A percentile compares a stretch with the other conserved stretches of the same genome.
phyloP scores from a whole-genome alignment of 306 rosid genomes.

The Castanea mollissima region DNA sequence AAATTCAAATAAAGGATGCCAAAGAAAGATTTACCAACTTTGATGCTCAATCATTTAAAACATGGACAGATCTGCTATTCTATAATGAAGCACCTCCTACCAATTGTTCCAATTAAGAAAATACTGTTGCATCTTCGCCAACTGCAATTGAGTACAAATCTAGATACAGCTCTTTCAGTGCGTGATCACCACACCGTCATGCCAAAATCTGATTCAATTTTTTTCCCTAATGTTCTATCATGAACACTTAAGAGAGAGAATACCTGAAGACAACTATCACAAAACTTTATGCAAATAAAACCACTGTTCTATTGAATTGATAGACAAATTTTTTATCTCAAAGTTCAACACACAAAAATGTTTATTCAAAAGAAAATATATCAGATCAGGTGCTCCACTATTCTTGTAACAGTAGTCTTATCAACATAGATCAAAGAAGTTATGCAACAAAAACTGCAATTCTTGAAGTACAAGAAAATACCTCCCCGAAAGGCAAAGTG shows the following conservation, averaged over 20 bases:
- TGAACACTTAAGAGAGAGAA: not conserved
- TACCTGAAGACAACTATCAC: not conserved
- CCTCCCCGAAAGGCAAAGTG: constrained; percentile 94
- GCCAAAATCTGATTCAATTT: too few species aligned
- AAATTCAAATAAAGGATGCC: too few species aligned
- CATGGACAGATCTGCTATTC: too few species aligned
- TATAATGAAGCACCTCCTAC: too few species aligned
- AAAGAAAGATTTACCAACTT: too few species aligned
- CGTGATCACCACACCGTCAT: too few species aligned
- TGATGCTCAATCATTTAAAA: too few species aligned
- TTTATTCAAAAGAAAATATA: constrained; percentile 4
- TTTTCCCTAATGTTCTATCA: too few species aligned
- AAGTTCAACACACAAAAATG: not conserved
- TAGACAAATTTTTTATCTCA: constrained; percentile 1
- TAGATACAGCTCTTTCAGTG: too few species aligned
- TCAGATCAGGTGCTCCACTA: not conserved
- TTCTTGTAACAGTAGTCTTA: not conserved
- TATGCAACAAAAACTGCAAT: constrained; percentile 2
- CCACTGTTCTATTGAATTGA: not conserved
- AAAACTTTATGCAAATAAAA: not conserved
- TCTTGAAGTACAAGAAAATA: constrained; percentile 27
- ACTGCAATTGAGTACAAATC: too few species aligned
- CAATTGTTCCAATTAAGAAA: too few species aligned
- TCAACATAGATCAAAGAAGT: not conserved
- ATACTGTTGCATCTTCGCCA: too few species aligned